phyloP scores from a whole-genome alignment of 352 stramenopile species.

The Globisporangium middletonii region DNA sequence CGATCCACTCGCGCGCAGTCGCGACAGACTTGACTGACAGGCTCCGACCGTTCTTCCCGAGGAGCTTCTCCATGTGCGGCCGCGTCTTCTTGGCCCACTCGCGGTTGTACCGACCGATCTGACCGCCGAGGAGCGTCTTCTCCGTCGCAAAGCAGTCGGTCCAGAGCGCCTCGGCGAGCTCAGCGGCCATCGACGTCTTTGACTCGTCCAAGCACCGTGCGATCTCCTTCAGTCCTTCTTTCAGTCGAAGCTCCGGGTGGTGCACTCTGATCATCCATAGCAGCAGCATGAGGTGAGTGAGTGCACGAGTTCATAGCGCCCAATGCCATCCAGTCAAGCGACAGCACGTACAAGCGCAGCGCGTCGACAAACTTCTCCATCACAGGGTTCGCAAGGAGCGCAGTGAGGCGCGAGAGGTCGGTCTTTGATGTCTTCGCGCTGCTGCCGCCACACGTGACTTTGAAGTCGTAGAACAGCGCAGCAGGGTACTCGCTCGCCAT shows the following conservation, averaged over 20 bases:
- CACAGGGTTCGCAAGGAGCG: constrained; percentile 50
- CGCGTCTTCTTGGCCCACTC: constrained; percentile 52
- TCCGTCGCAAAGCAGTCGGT: constrained; percentile 60
- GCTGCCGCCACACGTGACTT: constrained; percentile 40
- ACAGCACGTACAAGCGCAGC: constrained; percentile 46
- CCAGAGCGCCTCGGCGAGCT: constrained; percentile 38
- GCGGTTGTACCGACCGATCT: constrained; percentile 75
- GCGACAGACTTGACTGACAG: constrained; percentile 48
- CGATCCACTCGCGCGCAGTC: constrained; percentile 60
- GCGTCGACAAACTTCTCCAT: constrained; percentile 84
- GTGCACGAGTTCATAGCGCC: too few species aligned
- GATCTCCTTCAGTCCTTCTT: constrained; percentile 69
- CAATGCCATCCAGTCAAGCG: too few species aligned
- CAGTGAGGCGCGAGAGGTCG: constrained; percentile 41
- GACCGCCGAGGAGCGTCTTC: constrained; percentile 34
- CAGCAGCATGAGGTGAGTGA: constrained; percentile 1
- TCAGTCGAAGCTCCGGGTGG: constrained; percentile 73
- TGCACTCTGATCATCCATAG: constrained; percentile 40
- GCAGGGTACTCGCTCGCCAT: constrained; percentile 66
- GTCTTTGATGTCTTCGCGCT: constrained; percentile 29
- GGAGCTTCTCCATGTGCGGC: constrained; percentile 63
- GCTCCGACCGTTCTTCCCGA: constrained; percentile 57
- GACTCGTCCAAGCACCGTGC: constrained; percentile 56
- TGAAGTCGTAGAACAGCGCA: constrained; percentile 82
- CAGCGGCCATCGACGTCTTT: constrained; percentile 22